Evolutionary conservation across 768 basidiomycete genomes (phyloP).

Genomic region (Ephemerocybe angulata): DNA sequence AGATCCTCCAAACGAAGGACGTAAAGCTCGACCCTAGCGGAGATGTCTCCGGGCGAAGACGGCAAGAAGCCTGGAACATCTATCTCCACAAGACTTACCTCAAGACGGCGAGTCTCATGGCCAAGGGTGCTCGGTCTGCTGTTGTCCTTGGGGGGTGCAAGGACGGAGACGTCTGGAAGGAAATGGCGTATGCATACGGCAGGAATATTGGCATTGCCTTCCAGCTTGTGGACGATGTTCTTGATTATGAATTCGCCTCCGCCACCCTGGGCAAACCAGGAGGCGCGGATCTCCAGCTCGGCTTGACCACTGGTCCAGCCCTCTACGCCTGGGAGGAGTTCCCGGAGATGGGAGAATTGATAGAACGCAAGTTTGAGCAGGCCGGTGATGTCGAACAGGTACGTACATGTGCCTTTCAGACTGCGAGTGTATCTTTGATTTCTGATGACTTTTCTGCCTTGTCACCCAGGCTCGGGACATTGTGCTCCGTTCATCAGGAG

Average conservation of each 20-base stretch:
- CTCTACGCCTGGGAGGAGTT: slow-evolving; percentile 94
- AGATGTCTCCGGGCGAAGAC: slow-evolving; percentile 11
- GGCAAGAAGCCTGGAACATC: slow-evolving; percentile 59
- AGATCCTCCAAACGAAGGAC: slow-evolving; percentile 79
- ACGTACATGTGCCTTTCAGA: too few species aligned
- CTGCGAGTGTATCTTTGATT: too few species aligned
- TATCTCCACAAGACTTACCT: slow-evolving; percentile 94
- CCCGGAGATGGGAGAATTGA: slow-evolving; percentile 83
- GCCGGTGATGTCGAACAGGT: slow-evolving; percentile 87
- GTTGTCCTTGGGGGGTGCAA: slow-evolving; percentile 84
- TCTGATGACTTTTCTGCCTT: slow-evolving; percentile 2
- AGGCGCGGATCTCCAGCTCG: slow-evolving; percentile 78
- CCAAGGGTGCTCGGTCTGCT: slow-evolving; percentile 82
- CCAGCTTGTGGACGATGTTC: slow-evolving; percentile 93
- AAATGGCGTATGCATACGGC: slow-evolving; percentile 95
- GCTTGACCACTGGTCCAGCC: slow-evolving; percentile 89
- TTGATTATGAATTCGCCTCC: slow-evolving; percentile 85
- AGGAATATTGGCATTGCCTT: slow-evolving; percentile 93
- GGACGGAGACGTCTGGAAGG: slow-evolving; percentile 86
- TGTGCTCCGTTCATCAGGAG: slow-evolving; percentile 73
- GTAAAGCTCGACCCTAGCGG: slow-evolving; percentile 39
- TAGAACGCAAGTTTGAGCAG: slow-evolving; percentile 75
- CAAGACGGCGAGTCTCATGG: slow-evolving; percentile 92
- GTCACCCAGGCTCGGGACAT: slow-evolving; percentile 64
- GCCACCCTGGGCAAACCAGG: slow-evolving; percentile 85